Percentiles rank a stretch among this genome's conserved stretches.
phyloP scores from a whole-genome alignment of 108 stramenopile species.

The Aurantiochytrium sp. region DNA sequence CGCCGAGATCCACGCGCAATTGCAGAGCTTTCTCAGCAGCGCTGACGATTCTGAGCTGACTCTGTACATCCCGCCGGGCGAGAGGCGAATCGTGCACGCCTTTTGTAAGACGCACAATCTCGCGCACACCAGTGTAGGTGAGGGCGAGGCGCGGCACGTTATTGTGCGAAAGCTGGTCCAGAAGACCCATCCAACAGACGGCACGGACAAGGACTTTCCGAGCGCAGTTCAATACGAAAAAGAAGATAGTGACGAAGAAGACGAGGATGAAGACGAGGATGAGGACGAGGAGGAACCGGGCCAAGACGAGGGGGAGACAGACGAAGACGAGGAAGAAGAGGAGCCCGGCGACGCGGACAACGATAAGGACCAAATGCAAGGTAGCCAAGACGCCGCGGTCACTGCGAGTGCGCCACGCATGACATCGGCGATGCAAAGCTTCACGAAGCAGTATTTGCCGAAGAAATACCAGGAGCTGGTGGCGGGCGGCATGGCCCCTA shows the following conservation, averaged over 20 bases:
- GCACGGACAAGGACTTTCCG: too few species aligned
- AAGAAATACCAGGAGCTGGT: conserved; percentile 3
- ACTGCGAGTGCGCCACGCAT: background rate
- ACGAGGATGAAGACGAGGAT: background rate
- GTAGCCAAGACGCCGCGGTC: too few species aligned
- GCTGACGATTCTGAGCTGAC: background rate
- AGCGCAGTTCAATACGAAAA: background rate
- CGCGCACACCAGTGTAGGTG: background rate
- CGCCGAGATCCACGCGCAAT: background rate
- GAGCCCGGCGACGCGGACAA: background rate
- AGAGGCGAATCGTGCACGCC: background rate
- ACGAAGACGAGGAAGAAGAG: background rate
- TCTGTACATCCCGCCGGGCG: background rate
- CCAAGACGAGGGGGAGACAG: background rate
- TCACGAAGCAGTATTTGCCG: background rate
- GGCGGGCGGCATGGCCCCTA: background rate
- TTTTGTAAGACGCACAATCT: background rate
- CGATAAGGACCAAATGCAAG: too few species aligned
- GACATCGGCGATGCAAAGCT: background rate
- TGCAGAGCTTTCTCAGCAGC: background rate
- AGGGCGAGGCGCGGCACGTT: background rate
- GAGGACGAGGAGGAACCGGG: background rate
- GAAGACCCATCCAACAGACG: too few species aligned
- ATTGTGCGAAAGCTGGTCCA: background rate
- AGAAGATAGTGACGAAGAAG: background rate